Conservation (phyloP, 2,329 filamentous ascomycete genomes). For the Apiospora rasikravindrae region DNA sequence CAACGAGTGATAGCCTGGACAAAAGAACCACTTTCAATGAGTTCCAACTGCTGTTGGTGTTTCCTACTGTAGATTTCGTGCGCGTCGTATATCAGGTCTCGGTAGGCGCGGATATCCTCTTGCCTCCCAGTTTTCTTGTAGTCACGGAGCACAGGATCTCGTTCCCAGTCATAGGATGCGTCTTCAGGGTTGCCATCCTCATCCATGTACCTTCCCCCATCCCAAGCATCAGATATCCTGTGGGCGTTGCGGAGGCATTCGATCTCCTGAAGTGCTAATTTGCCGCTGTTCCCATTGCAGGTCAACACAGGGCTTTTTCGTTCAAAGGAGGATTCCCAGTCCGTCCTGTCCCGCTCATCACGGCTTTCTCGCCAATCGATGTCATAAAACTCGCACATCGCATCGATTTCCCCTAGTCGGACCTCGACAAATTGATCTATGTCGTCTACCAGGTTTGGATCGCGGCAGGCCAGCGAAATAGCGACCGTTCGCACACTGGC, state of each 20-base stretch:
- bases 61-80: background rate
- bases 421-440: background rate
- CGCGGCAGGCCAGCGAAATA: background rate
- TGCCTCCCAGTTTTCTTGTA: background rate
- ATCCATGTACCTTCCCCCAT: background rate
- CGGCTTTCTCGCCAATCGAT: background rate
- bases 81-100: background rate
- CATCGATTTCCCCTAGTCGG: background rate
- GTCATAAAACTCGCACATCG: background rate
- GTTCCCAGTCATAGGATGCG: too few species aligned
- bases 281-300: too few species aligned
- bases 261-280: background rate
- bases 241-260: background rate
- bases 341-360: background rate
- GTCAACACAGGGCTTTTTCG: too few species aligned
- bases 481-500: background rate
- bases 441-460: background rate
- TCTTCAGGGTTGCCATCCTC: too few species aligned
- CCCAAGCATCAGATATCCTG: background rate
- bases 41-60: background rate
- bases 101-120: background rate
- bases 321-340: too few species aligned
- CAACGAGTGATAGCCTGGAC: background rate
- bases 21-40: background rate
- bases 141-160: too few species aligned